phyloP scores from a whole-genome alignment of 2,329 filamentous ascomycete genomes.

The Neurospora sp. region DNA sequence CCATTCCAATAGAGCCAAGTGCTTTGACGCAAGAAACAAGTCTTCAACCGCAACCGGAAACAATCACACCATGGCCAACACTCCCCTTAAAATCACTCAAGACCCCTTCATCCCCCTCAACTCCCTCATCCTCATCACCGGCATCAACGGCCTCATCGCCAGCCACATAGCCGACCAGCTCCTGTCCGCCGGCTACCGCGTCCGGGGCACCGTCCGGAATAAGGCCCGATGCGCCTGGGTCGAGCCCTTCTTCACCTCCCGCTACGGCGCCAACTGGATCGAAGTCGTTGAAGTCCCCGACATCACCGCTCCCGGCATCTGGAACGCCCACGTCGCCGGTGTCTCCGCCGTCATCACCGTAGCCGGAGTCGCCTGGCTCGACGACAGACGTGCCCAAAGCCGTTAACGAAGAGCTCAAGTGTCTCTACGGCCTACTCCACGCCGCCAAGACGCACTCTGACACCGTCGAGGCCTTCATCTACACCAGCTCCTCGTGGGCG shows the following conservation, averaged over 20 bases:
- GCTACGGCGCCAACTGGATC: constrained; percentile 17
- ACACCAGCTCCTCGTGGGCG: constrained; percentile 23
- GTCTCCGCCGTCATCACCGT: constrained; percentile 18
- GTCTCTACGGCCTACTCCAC: constrained; percentile 1
- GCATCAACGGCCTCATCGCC: constrained; percentile 31
- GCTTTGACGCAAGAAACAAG: background rate
- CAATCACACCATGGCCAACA: constrained; percentile 1
- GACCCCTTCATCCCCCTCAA: constrained; percentile 5
- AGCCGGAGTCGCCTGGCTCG: constrained; percentile 13
- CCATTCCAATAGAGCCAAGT: background rate
- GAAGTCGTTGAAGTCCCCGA: constrained; percentile 21
- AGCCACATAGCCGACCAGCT: constrained; percentile 27
- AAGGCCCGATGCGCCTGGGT: constrained; percentile 20
- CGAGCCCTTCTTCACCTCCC: constrained; percentile 12
- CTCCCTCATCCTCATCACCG: constrained; percentile 25
- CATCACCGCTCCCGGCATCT: constrained; percentile 16
- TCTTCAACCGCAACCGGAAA: background rate
- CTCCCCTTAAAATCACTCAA: constrained; percentile 2
- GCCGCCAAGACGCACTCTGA: constrained; percentile 6
- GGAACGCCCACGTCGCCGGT: constrained; percentile 9
- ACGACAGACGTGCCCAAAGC: constrained; percentile 17
- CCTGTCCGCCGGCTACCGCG: constrained; percentile 25
- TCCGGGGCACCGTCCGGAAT: constrained; percentile 29
- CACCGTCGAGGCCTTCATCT: constrained; percentile 19
- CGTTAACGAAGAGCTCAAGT: constrained; percentile 8